Evolutionary conservation across 2,329 filamentous ascomycete genomes (phyloP).

Genomic region (Calonectria leucothoes): DNA sequence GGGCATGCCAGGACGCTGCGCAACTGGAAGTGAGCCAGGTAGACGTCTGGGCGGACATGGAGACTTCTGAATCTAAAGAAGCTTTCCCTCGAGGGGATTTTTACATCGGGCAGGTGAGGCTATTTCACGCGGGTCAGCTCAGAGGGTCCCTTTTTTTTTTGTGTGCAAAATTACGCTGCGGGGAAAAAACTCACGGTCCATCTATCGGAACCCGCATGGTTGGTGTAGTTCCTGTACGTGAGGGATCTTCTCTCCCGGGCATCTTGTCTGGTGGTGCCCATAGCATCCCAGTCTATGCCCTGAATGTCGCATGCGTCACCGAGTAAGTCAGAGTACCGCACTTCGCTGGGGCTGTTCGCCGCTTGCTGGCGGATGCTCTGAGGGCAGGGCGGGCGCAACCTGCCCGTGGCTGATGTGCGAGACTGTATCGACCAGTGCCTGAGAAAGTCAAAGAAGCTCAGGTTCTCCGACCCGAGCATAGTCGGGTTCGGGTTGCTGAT

Average conservation of each 20-base stretch:
- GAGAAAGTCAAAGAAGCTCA: slow-evolving; percentile 62
- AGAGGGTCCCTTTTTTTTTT: not conserved
- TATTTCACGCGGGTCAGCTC: slow-evolving; percentile 22
- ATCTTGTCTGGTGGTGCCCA: slow-evolving; percentile 61
- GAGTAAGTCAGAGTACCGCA: slow-evolving; percentile 59
- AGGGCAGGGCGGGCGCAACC: slow-evolving; percentile 41
- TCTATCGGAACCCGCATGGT: slow-evolving; percentile 58
- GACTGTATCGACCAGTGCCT: slow-evolving; percentile 58
- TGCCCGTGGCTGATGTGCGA: slow-evolving; percentile 36
- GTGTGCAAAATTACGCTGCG: not conserved
- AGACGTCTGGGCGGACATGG: slow-evolving; percentile 64
- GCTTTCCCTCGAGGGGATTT: slow-evolving; percentile 54
- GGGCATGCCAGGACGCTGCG: slow-evolving; percentile 71
- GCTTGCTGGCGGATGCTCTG: slow-evolving; percentile 48
- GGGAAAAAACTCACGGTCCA: slow-evolving; percentile 57
- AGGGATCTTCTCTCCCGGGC: slow-evolving; percentile 60
- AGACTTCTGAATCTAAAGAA: slow-evolving; percentile 71
- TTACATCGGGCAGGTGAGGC: slow-evolving; percentile 34
- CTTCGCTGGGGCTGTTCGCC: slow-evolving; percentile 29
- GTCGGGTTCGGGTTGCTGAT: slow-evolving; percentile 49
- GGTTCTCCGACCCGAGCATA: slow-evolving; percentile 61
- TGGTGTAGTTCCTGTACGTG: slow-evolving; percentile 70
- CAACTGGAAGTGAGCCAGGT: slow-evolving; percentile 74
- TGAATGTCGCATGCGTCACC: slow-evolving; percentile 70
- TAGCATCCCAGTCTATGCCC: slow-evolving; percentile 66